These are phyloP conservation scores for Halophytophthora batemanensis DNA, from an alignment of 352 stramenopile genomes.

Conservation along the genomic window DNA sequence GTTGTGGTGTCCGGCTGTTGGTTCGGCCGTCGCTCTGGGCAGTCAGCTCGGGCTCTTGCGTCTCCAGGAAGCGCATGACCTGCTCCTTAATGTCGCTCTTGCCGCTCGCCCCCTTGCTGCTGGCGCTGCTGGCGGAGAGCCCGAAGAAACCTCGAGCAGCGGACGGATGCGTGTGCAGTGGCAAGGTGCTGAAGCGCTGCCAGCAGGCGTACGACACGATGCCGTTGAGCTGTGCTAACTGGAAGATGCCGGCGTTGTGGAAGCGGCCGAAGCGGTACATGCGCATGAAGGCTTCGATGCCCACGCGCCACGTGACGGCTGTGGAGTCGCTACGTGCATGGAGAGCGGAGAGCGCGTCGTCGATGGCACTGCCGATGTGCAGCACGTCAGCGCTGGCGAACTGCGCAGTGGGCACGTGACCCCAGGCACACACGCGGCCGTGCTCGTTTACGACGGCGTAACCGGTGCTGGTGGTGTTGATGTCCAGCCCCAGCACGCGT, in stretches of 20 bases:
- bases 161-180: constrained; percentile 72
- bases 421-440: constrained; percentile 50
- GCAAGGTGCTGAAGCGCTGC: constrained; percentile 50
- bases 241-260: constrained; percentile 84
- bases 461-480: constrained; percentile 85
- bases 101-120: constrained; percentile 24
- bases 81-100: constrained; percentile 62
- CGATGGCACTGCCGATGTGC: constrained; percentile 52
- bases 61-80: constrained; percentile 61
- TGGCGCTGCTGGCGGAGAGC: constrained; percentile 10
- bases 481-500: constrained; percentile 72
- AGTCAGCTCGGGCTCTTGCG: constrained; percentile 37
- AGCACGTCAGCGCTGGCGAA: constrained; percentile 67
- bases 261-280: constrained; percentile 74
- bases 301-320: constrained; percentile 51
- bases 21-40: constrained; percentile 6
- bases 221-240: constrained; percentile 83
- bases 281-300: constrained; percentile 85
- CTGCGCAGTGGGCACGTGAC: constrained; percentile 57
- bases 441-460: constrained; percentile 61
- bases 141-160: constrained; percentile 67
- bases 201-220: constrained; percentile 80
- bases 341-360: constrained; percentile 34
- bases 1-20: constrained; percentile 11
- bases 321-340: constrained; percentile 14